Evolutionary conservation across 257 asterid genomes (phyloP), one percentile per base, ranked within the genome.

Genomic region (Fraxinus anomala): DNA sequence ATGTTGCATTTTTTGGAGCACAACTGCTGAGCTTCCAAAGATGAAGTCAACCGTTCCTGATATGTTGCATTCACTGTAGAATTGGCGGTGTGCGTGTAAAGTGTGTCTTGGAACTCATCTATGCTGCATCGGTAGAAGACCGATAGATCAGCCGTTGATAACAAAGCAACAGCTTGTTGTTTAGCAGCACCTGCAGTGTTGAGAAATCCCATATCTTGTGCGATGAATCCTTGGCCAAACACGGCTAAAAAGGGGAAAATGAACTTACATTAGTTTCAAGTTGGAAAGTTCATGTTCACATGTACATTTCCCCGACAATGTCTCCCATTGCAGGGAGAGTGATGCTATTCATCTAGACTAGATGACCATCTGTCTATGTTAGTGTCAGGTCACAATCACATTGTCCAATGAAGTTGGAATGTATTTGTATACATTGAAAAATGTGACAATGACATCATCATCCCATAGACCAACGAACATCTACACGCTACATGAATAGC

Each of bases 1-100:
- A 87, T 85, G 83, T 82, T 80, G 84, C 90, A 86, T 80, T 84
- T 84, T 84, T n/a, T 89, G 94, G 68, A 89, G 10, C 59, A 87
- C 90, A 1, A 72, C 87, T 0, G 89, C 90, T 3, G 91, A 80
- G 76, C 87, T 88, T 13, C 91, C 92, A 12, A 86, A 89, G 17
- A 89, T 89, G 88, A 87, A 89, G 44, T 89, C 92, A 0, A 88
- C 87, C 0, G 89, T 89, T n/a, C 92, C 94, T 28, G 80, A 75
- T 14, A 89, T 73, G 76, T 76, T 70, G 66, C 92, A 89, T 8
- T 88, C 89, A 0, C 83, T 78, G 79, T 89, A 88, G 82, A 89
- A 86, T 39, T 89, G 94, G 8, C 91, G 85, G 66, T 86, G 42
- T 85, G 86, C 1, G 83, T 4, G 73, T 83, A 88, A 59, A 88